phyloP scores from a whole-genome alignment of 345 rosid species.

The Ceriops zippeliana region DNA sequence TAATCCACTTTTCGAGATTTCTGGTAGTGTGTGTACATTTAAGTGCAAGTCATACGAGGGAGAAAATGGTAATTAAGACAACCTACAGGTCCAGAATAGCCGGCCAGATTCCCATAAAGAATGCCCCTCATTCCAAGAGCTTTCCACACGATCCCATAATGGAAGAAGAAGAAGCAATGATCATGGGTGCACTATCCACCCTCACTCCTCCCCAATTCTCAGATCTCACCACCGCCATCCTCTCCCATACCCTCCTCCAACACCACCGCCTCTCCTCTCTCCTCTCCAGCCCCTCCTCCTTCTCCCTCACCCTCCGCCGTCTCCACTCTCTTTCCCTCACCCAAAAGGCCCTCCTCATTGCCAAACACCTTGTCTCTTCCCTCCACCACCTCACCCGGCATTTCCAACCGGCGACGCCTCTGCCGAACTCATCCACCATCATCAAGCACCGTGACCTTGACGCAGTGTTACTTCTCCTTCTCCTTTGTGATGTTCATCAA shows the following conservation, averaged over 20 bases:
- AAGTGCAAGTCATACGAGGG: neutral
- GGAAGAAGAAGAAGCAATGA: conserved; percentile 42
- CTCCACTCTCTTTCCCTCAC: conserved; percentile 71
- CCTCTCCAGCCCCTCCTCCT: conserved; percentile 71
- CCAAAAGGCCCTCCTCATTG: conserved; percentile 69
- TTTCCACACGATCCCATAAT: conserved; percentile 48
- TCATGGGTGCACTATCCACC: conserved; percentile 64
- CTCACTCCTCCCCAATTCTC: conserved; percentile 47
- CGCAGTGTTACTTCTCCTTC: conserved; percentile 70
- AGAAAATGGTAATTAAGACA: conserved; percentile 14
- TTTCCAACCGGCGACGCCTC: conserved; percentile 31
- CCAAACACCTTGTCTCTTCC: conserved; percentile 73
- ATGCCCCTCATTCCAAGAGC: conserved; percentile 26
- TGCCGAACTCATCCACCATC: conserved; percentile 22
- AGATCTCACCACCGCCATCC: conserved; percentile 48
- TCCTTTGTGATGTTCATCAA: conserved; percentile 71
- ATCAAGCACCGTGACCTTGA: conserved; percentile 67
- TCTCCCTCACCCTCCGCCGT: conserved; percentile 72
- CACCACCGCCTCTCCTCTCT: conserved; percentile 59
- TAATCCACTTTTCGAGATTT: neutral
- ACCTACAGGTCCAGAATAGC: conserved; percentile 43
- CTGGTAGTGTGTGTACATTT: conserved; percentile 9
- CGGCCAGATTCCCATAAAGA: conserved; percentile 15
- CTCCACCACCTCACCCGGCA: conserved; percentile 56
- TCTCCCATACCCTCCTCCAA: conserved; percentile 46